Conservation (phyloP, 2,329 filamentous ascomycete species). For the Pseudogymnoascus sp. region DNA sequence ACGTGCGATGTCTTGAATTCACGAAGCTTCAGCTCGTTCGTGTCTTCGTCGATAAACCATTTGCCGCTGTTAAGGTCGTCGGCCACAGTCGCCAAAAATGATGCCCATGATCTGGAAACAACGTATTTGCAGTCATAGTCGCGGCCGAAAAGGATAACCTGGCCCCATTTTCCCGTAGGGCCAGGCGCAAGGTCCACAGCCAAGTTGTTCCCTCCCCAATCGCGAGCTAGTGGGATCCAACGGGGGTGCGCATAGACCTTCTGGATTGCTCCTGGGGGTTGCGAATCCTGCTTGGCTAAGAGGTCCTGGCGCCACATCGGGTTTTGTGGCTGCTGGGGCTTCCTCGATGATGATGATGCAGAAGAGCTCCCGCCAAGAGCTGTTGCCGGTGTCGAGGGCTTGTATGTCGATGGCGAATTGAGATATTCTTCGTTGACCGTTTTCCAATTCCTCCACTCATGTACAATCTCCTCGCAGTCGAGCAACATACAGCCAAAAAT, state of each 20-base stretch:
- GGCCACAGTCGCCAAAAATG: conserved; percentile 77
- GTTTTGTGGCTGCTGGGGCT: conserved; percentile 45
- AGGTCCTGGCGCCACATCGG: conserved; percentile 80
- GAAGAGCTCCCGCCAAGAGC: conserved; percentile 58
- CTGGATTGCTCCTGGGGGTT: conserved; percentile 79
- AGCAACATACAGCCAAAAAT: conserved; percentile 92
- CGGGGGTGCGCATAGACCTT: conserved; percentile 88
- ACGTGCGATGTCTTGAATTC: conserved; percentile 86
- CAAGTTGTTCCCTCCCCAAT: conserved; percentile 98
- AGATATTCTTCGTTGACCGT: conserved; percentile 88
- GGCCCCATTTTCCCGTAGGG: conserved; percentile 85
- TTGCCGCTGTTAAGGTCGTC: conserved; percentile 88
- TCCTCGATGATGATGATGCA: conserved; percentile 65
- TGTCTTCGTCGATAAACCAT: conserved; percentile 89
- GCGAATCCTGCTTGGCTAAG: conserved; percentile 74
- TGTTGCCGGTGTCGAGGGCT: conserved; percentile 61
- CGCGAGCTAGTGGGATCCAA: conserved; percentile 93
- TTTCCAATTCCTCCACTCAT: conserved; percentile 97
- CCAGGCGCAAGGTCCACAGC: conserved; percentile 89
- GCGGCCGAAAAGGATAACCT: conserved; percentile 91
- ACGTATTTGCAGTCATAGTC: conserved; percentile 99
- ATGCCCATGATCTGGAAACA: conserved; percentile 82
- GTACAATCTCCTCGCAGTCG: conserved; percentile 95
- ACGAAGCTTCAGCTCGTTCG: conserved; percentile 79
- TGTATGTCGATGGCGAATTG: conserved; percentile 42